Conservation (phyloP, 2,329 filamentous ascomycete species). For the Immersiporthe knoxdaviesiana region DNA sequence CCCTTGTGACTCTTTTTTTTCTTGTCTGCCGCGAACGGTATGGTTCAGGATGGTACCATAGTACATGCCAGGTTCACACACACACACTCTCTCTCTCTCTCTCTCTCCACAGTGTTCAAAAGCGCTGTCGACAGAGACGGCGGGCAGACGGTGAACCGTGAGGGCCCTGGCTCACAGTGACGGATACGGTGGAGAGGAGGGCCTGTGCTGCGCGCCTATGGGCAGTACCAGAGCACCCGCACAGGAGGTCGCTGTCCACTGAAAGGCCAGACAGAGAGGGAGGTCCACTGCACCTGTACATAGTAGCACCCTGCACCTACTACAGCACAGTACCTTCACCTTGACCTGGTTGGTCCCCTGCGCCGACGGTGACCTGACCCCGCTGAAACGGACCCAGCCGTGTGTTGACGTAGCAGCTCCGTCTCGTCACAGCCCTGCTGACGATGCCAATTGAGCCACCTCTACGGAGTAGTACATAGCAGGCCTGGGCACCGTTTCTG, state of each 20-base stretch:
- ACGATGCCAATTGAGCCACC: background rate
- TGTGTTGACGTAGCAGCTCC: background rate
- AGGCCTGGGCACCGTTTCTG: constrained; percentile 2
- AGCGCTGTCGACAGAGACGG: background rate
- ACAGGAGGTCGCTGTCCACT: background rate
- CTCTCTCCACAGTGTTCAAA: background rate
- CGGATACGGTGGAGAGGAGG: background rate
- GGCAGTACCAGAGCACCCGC: background rate
- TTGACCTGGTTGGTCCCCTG: background rate
- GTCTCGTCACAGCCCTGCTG: background rate
- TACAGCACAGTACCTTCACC: too few species aligned
- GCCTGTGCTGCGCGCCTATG: background rate
- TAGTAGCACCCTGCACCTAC: too few species aligned
- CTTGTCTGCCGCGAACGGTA: background rate
- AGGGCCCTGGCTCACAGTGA: background rate
- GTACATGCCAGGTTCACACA: background rate
- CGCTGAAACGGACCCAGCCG: constrained; percentile 2
- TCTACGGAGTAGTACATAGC: too few species aligned
- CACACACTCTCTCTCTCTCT: too few species aligned
- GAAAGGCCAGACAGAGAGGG: background rate
- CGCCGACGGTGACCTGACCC: background rate
- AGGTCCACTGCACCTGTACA: background rate
- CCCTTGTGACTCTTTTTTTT: constrained; percentile 4
- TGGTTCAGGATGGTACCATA: constrained; percentile 5
- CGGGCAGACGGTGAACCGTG: background rate